These are phyloP conservation scores for Globisporangium okanoganense DNA, from an alignment of 352 stramenopile genomes.

Conservation along the genomic window DNA sequence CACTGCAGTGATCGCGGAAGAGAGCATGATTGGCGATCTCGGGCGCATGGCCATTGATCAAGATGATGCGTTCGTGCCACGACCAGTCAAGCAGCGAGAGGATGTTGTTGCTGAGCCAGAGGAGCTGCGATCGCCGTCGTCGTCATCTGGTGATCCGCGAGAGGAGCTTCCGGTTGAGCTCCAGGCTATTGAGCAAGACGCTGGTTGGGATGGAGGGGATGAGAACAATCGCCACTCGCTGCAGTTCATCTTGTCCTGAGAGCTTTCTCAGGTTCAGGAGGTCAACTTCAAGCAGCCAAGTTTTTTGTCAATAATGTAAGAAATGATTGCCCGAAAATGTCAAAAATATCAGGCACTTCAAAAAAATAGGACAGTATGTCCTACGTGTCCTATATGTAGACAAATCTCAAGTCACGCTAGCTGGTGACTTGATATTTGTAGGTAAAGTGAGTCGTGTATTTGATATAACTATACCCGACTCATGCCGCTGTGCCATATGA, in stretches of 20 bases:
- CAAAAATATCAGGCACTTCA: too few species aligned
- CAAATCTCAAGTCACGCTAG: too few species aligned
- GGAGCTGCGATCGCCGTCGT: background rate
- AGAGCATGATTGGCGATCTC: slow-evolving; percentile 1
- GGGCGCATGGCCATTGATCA: background rate
- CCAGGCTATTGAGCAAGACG: background rate
- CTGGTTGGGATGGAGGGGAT: background rate
- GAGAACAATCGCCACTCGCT: background rate
- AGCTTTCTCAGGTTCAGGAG: too few species aligned
- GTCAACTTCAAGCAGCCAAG: too few species aligned
- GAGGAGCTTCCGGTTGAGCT: background rate
- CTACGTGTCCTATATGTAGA: too few species aligned
- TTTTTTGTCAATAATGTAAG: too few species aligned
- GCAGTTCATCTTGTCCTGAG: slow-evolving; percentile 2
- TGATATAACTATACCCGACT: too few species aligned
- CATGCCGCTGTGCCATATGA: too few species aligned
- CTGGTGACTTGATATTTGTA: too few species aligned
- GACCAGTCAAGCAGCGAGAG: background rate
- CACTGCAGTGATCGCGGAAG: slow-evolving; percentile 4
- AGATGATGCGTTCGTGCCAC: background rate
- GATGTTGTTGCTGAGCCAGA: background rate
- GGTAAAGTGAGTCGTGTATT: too few species aligned
- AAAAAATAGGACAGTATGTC: too few species aligned
- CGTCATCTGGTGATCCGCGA: background rate
- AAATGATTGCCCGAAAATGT: too few species aligned